These are phyloP conservation scores for Aspergillus incahuasiensis DNA, from an alignment of 495 filamentous ascomycete genomes.

Conservation along the genomic window DNA sequence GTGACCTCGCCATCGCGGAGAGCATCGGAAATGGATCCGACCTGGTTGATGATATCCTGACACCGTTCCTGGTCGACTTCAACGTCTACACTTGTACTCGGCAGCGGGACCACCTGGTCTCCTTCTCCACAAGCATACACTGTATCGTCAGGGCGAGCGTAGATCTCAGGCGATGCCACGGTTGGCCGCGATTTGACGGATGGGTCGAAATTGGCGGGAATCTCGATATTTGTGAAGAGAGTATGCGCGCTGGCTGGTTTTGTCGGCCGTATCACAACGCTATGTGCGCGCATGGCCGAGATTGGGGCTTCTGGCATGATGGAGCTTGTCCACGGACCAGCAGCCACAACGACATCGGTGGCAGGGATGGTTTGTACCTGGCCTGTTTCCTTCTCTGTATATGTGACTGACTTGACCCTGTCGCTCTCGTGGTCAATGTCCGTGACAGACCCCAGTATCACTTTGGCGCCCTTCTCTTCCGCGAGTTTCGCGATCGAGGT, in stretches of 20 bases:
- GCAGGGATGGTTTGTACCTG: conserved; percentile 59
- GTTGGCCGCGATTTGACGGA: conserved; percentile 49
- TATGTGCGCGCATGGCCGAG: conserved; percentile 78
- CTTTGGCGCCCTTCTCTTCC: conserved; percentile 64
- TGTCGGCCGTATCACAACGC: conserved; percentile 72
- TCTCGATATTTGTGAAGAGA: conserved; percentile 82
- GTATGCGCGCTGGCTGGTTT: conserved; percentile 80
- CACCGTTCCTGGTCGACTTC: conserved; percentile 71
- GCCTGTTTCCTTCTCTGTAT: conserved; percentile 60
- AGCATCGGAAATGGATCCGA: conserved; percentile 69
- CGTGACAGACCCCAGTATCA: conserved; percentile 63
- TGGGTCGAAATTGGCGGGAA: conserved; percentile 57
- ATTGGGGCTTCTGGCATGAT: conserved; percentile 76
- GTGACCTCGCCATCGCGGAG: conserved; percentile 72
- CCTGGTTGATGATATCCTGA: conserved; percentile 83
- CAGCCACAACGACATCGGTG: conserved; percentile 77
- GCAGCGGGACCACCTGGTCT: conserved; percentile 70
- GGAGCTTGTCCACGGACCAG: conserved; percentile 82
- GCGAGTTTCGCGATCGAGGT: conserved; percentile 80
- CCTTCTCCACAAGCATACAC: conserved; percentile 94
- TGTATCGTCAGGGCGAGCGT: conserved; percentile 80
- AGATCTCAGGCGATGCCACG: conserved; percentile 83
- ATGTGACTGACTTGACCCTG: conserved; percentile 65
- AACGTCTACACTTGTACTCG: conserved; percentile 71
- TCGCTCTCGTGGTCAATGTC: conserved; percentile 52